Evolutionary conservation across 2,329 filamentous ascomycete genomes (phyloP).

Genomic region (Thyridium curvatum): DNA sequence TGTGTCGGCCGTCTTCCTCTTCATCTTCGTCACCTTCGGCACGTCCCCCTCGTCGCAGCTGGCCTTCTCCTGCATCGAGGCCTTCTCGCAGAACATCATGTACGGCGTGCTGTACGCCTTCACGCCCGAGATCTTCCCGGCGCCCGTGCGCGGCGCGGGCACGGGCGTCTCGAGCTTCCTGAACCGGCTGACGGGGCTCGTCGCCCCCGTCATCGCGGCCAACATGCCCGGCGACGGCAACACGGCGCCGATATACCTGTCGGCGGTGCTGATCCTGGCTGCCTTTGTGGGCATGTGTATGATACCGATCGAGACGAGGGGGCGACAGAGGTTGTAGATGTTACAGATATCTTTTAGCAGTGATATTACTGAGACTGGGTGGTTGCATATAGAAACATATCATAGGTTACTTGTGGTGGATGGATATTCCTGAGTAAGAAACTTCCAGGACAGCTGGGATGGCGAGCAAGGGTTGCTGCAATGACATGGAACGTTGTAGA

Average conservation of each 20-base stretch:
- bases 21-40: slow-evolving; percentile 58
- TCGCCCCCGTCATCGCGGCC: slow-evolving; percentile 63
- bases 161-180: slow-evolving; percentile 67
- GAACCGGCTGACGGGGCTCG: slow-evolving; percentile 60
- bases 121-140: slow-evolving; percentile 71
- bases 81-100: slow-evolving; percentile 71
- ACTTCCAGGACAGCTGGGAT: too few relatives aligned
- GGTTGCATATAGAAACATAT: background rate
- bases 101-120: slow-evolving; percentile 73
- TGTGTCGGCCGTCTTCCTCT: slow-evolving; percentile 62
- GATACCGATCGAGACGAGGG: slow-evolving; percentile 58
- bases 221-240: slow-evolving; percentile 52
- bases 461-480: too few relatives aligned
- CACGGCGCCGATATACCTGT: slow-evolving; percentile 51
- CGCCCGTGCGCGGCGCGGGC: slow-evolving; percentile 64
- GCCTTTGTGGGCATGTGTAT: slow-evolving; percentile 54
- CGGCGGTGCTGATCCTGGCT: slow-evolving; percentile 48
- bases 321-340: slow-evolving; percentile 49
- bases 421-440: background rate
- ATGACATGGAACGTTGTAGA: too few relatives aligned
- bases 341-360: background rate
- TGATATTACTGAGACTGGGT: slow-evolving; percentile 1
- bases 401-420: too few relatives aligned
- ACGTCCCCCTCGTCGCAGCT: slow-evolving; percentile 52
- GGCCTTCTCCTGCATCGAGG: slow-evolving; percentile 60